Base-by-base conservation (phyloP, 106 monocot species). In the Iris macrosiphon region DNA sequence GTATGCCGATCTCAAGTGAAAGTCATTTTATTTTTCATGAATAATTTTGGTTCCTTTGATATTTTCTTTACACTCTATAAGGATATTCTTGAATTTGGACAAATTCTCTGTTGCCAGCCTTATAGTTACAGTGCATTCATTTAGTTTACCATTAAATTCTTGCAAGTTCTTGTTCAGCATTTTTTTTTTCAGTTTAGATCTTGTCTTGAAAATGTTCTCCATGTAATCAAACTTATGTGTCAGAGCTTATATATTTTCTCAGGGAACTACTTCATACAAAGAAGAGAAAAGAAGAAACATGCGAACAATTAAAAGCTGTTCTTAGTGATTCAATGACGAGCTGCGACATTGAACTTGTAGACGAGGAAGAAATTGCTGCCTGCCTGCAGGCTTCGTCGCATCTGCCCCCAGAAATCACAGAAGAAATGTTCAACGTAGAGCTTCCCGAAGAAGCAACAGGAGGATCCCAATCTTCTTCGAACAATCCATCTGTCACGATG, bases 251-350 rank as follows among this genome's bases (percentile, higher is more conserved):
- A 28, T 29, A 21, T 50, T 38, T 31, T 3, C 54, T 28, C 46
- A 94, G 93, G 61, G 88, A 88, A 32, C 75, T 72, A 50, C 75
- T 94, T 30, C 93, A 88, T 56, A 78, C 84, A 29, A 81, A 71
- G 59, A 71, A 45, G 48, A 77, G 88, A 67, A 78, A 62, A 52
- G 81, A 88, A 6, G 93, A 94, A 35, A 64, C 81, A 11, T 70
- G 51, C 17, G 58, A 76, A 15, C 67, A 76, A 56, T 45, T 94
- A 13, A 73, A 59, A 61, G 49, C 73, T 44, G 74, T 75, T 67
- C 65, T 93, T 27, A 84, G 93, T 8, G 75, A 73, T 23, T 70
- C 71, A 14, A 76, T 86, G 56, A 75, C 67, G 6, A 65, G 72
- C 19, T 93, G 84, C 49, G 84, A 84, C 17, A 81, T 93, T 19